Conservation (phyloP, 2,329 filamentous ascomycete genomes). For the Emergomyces orientalis region DNA sequence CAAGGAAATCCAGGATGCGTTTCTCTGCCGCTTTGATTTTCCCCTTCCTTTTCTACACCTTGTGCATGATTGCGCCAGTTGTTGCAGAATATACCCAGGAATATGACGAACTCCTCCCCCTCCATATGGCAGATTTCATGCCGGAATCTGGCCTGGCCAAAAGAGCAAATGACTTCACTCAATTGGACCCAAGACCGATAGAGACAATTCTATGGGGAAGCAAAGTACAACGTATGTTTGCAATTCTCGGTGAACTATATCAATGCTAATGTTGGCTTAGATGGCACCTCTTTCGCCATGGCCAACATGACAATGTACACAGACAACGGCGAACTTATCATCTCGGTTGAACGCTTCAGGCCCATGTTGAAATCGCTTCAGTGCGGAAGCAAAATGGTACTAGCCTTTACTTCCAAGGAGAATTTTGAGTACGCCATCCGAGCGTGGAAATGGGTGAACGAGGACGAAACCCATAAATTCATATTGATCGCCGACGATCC, state of each 20-base stretch:
- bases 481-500: constrained; percentile 9
- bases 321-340: constrained; percentile 1
- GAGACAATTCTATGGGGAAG: constrained; percentile 9
- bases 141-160: constrained; percentile 4
- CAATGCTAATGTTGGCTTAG: constrained; percentile 2
- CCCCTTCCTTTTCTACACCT: background rate
- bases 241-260: background rate
- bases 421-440: constrained; percentile 8
- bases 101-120: constrained; percentile 1
- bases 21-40: background rate
- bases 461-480: constrained; percentile 9
- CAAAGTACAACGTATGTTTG: background rate
- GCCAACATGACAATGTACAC: constrained; percentile 11
- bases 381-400: background rate
- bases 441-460: constrained; percentile 9
- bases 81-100: background rate
- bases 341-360: constrained; percentile 5
- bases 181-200: constrained; percentile 5
- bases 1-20: background rate
- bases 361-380: background rate
- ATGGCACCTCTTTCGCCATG: constrained; percentile 5
- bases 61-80: background rate
- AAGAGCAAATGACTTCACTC: background rate
- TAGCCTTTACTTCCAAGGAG: constrained; percentile 3
- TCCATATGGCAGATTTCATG: constrained; percentile 8